Evolutionary conservation across 495 filamentous ascomycete species (phyloP), one percentile per base, ranked within the genome.

Genomic region (Xanthoparmelia taractica): DNA sequence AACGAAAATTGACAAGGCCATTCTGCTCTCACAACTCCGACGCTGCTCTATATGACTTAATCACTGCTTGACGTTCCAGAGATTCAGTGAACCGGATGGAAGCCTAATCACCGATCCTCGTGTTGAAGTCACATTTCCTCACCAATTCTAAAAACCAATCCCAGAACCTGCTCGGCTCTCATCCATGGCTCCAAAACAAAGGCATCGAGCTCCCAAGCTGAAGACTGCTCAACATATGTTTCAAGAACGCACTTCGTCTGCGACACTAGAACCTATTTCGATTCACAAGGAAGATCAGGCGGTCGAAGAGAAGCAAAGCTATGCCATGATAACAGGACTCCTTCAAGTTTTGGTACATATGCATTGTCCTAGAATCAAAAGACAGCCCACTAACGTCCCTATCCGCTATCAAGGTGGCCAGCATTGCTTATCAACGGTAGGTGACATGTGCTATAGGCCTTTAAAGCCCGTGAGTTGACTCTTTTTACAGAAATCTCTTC

Each of bases 401-500:
- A 36, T 74, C 47, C 17, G 29, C 4, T 17, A 54, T 33, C 6
- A n/a, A 54, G 50, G 29, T 54, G 29, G 50, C 50, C 10, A 54
- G 29, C 50, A 54, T 54, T 54, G 50, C 50, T 33, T 54, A 54
- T 25, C 27, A 54, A 33, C 50, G 50, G 50, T 54, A 54, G 27
- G 8, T 33, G 8, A 18, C 7, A 15, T 33, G 5, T 33, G 7
- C 29, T 34, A 3, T 33, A 20, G 15, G 27, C 17, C 8, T 33
- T 33, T 34, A 17, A 7, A 20, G 29, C 50, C 73, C 73, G 73
- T 73, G 65, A n/a, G 69, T 66, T 63, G 59, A 36, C 38, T n/a
- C 29, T 20, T 57, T 41, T 25, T 15, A 23, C 45, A 77, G 75
- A 29, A 68, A 72, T 56, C 69, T 77, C 40, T 62, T 76, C 47